A percentile compares a stretch with the other conserved stretches of the same genome.
Evolutionary conservation across 225 moss, liverwort and hornwort species (phyloP).

Genomic region (Antitrichia curtipendula): DNA sequence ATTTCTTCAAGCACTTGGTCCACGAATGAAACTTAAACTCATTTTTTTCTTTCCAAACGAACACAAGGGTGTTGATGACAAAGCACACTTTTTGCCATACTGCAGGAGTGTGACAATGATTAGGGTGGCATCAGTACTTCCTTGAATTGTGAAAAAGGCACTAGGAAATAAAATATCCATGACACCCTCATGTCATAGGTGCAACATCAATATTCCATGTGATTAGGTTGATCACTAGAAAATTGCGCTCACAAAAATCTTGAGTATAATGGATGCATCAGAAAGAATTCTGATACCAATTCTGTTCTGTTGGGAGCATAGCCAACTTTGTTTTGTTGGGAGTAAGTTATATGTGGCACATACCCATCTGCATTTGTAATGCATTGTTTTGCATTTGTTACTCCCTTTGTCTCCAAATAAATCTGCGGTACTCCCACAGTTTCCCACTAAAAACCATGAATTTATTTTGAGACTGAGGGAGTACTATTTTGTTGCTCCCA

Average conservation of each 20-base stretch:
- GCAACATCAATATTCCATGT: no score
- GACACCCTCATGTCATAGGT: no score
- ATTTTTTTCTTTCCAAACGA: neutral
- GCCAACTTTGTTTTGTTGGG: no score
- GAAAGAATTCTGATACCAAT: neutral
- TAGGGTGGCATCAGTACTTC: no score
- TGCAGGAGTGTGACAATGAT: neutral
- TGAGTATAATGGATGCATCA: neutral
- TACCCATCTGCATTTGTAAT: neutral
- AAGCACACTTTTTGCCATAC: neutral
- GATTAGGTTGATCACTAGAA: neutral
- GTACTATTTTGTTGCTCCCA: neutral
- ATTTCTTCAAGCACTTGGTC: neutral
- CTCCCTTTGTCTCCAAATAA: neutral
- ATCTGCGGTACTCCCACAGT: no score
- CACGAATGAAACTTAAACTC: neutral
- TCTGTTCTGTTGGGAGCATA: no score
- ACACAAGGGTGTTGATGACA: neutral
- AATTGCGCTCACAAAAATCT: neutral
- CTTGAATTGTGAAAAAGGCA: neutral
- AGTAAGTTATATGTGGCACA: no score
- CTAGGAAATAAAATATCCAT: neutral
- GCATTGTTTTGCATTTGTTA: neutral
- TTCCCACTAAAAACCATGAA: neutral
- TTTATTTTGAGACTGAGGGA: neutral